Percentiles rank a stretch among this genome's conserved stretches.
Conservation (phyloP, 2,329 filamentous ascomycete genomes). For the Aureobasidium sp. region DNA sequence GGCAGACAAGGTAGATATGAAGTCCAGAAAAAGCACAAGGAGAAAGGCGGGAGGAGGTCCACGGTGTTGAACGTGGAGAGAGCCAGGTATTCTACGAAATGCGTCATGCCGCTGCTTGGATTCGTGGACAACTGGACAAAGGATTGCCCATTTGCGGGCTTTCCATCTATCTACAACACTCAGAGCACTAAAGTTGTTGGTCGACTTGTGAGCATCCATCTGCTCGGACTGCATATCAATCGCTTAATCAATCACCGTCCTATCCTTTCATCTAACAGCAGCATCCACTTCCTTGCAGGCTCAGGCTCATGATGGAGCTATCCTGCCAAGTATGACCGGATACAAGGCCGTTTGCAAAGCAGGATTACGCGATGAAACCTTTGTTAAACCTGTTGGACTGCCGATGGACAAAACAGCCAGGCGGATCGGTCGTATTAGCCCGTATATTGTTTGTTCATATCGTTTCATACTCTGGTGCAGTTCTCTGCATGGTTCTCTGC, state of each 20-base stretch:
- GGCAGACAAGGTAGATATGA: conserved; percentile 2
- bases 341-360: conserved; percentile 8
- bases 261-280: background rate
- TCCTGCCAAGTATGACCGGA: background rate
- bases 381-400: conserved; percentile 8
- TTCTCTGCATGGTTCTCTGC: background rate
- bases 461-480: background rate
- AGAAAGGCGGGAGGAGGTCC: conserved; percentile 9
- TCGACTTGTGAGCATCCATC: background rate
- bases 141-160: background rate
- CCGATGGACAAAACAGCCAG: background rate
- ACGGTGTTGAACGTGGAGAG: conserved; percentile 11
- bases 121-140: conserved; percentile 13
- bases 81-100: background rate
- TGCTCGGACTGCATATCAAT: background rate
- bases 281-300: background rate
- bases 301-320: background rate
- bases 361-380: conserved; percentile 9
- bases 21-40: conserved; percentile 7
- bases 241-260: background rate
- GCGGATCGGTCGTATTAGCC: background rate
- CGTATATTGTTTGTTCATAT: background rate
- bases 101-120: conserved; percentile 7
- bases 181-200: background rate
- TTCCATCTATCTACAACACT: conserved; percentile 7